These are phyloP conservation scores for Colletotrichum abscissum DNA, from an alignment of 2,329 filamentous ascomycete genomes.

Conservation along the genomic window DNA sequence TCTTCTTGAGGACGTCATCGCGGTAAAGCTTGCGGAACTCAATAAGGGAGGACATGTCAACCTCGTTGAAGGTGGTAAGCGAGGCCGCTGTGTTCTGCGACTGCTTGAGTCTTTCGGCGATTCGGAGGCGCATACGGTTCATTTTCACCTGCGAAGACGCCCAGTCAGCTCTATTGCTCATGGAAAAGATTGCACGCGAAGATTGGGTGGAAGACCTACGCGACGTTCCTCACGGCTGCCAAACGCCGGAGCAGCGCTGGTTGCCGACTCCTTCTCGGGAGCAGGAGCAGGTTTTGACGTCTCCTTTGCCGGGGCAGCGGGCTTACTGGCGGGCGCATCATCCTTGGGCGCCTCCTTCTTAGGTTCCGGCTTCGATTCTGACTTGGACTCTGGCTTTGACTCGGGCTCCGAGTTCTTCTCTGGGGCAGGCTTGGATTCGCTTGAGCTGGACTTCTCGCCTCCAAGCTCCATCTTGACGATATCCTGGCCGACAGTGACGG, in stretches of 20 bases:
- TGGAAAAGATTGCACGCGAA: neutral
- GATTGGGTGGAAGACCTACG: slow-evolving; percentile 62
- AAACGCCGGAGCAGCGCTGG: slow-evolving; percentile 54
- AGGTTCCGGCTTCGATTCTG: slow-evolving; percentile 54
- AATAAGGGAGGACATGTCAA: slow-evolving; percentile 98
- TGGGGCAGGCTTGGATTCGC: slow-evolving; percentile 14
- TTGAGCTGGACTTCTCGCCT: slow-evolving; percentile 44
- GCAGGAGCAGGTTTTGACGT: slow-evolving; percentile 40
- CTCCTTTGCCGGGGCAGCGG: slow-evolving; percentile 35
- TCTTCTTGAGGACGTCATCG: slow-evolving; percentile 95
- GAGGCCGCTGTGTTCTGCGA: slow-evolving; percentile 98
- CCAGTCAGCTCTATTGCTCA: neutral
- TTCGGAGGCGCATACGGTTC: slow-evolving; percentile 99
- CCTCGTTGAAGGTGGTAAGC: slow-evolving; percentile 98
- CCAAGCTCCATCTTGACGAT: slow-evolving; percentile 88
- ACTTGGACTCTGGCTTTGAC: slow-evolving; percentile 41
- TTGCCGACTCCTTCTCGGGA: slow-evolving; percentile 38
- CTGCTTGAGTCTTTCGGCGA: slow-evolving; percentile 97
- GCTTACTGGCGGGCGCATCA: slow-evolving; percentile 39
- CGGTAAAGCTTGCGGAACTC: slow-evolving; percentile 98
- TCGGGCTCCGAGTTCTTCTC: slow-evolving; percentile 31
- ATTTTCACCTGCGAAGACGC: slow-evolving; percentile 82
- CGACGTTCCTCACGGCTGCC: slow-evolving; percentile 89
- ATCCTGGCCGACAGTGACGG: slow-evolving; percentile 93
- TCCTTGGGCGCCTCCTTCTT: slow-evolving; percentile 53